These are phyloP conservation scores for Nigrospora oryzae DNA, from an alignment of 2,329 filamentous ascomycete genomes.

Conservation along the genomic window DNA sequence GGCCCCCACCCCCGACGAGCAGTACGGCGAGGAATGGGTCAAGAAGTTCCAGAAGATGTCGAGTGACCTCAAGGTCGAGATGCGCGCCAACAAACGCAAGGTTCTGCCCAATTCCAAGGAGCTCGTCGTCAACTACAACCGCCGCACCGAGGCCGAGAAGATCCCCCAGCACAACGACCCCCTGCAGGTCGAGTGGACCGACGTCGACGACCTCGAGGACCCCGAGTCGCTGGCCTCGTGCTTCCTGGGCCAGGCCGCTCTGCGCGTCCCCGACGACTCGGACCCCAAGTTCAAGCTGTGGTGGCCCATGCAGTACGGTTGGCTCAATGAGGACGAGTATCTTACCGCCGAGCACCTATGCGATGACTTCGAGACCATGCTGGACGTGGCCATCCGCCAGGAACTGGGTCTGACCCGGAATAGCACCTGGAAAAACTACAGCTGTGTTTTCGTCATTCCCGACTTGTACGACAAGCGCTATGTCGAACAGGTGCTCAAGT, in stretches of 20 bases:
- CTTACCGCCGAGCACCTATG: conserved; percentile 68
- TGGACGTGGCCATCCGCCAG: conserved; percentile 79
- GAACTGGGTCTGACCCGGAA: conserved; percentile 72
- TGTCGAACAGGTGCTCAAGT: conserved; percentile 74
- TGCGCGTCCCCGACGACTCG: conserved; percentile 83
- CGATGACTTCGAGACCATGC: conserved; percentile 77
- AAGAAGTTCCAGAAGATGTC: conserved; percentile 75
- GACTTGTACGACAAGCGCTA: conserved; percentile 95
- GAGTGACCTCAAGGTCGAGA: conserved; percentile 77
- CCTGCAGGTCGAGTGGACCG: conserved; percentile 91
- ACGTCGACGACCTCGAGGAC: conserved; percentile 59
- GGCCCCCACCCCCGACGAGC: conserved; percentile 59
- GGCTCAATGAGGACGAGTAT: conserved; percentile 88
- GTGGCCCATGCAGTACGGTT: conserved; percentile 84
- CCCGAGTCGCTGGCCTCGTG: conserved; percentile 52
- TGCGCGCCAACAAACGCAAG: conserved; percentile 89
- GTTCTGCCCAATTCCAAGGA: conserved; percentile 97
- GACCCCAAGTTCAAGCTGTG: conserved; percentile 83
- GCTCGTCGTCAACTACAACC: conserved; percentile 89
- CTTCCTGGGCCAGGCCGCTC: conserved; percentile 73
- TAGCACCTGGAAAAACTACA: conserved; percentile 82
- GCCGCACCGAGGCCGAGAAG: conserved; percentile 70
- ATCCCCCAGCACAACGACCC: conserved; percentile 95
- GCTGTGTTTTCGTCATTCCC: conserved; percentile 93
- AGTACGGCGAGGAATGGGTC: conserved; percentile 76